phyloP scores from a whole-genome alignment of 176 grass and related monocot genomes.

The Secale cereale region DNA sequence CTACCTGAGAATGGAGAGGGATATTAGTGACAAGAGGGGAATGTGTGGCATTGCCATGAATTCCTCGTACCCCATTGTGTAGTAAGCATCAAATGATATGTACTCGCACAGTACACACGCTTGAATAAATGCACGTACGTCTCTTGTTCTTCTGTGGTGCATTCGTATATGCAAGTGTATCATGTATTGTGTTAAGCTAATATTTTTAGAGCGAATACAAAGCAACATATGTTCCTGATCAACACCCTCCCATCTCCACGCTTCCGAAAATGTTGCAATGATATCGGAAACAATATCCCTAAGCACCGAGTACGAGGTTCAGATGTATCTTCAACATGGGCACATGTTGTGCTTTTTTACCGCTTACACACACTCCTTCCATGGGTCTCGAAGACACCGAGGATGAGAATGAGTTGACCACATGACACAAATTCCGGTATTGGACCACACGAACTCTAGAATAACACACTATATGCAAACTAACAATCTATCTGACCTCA shows the following conservation, averaged over 20 bases:
- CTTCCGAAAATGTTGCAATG: background rate
- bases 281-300: background rate
- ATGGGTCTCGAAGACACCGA: background rate
- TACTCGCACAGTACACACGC: background rate
- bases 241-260: background rate
- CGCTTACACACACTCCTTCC: background rate
- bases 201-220: background rate
- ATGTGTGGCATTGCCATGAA: constrained; percentile 9
- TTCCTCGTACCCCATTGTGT: background rate
- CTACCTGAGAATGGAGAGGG: background rate
- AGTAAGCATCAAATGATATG: background rate
- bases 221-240: background rate
- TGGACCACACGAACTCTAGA: background rate
- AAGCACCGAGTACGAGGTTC: background rate
- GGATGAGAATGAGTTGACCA: background rate
- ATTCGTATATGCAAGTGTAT: background rate
- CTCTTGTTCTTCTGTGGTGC: background rate
- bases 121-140: background rate
- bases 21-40: background rate
- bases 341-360: background rate
- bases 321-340: background rate
- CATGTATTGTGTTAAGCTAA: background rate
- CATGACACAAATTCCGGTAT: background rate
- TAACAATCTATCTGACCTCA: background rate
- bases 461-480: background rate